Base-by-base conservation (phyloP, 208 protist genomes). In the Acanthamoeba lugdunensis region DNA sequence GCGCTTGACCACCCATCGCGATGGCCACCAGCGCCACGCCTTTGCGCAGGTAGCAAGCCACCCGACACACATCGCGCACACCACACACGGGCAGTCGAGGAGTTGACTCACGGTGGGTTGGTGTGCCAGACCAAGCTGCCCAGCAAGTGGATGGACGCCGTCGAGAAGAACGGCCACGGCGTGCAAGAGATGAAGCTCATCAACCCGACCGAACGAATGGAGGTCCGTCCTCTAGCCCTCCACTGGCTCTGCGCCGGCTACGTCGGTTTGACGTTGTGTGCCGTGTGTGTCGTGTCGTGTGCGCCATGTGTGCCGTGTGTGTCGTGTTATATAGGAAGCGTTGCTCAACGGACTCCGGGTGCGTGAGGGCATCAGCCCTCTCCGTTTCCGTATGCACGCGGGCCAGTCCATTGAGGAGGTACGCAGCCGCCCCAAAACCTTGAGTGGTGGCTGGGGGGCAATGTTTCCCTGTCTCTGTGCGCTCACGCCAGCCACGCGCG, bases 261-360 rank as follows among this genome's bases (percentile, higher is more conserved):
- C 48, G 11, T 11, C 48, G 48, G 48, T 14, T 50, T 50, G 48
- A 50, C 48, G 11, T 50, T 11, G 41, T 45, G 41, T 45, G 41
- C 7, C 4, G 41, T 2, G 1, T 4, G 41, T 45, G 41, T 50
- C 48, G 1, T 14, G 48, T 50, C 45, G 48, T 50, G 48, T 50
- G 41, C 4, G 41, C 41, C 41, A 4, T 1, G 48, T 14, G 11
- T 4, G 37, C 37, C 37, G 37, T 41, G 14, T 25, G n/a, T 9
- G 9, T n/a, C n/a, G n/a, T n/a, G n/a, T n/a, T n/a, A n/a, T 4
- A 25, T 9, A 95, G 33, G 94, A 95, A 58, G 37, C 85, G 11
- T 54, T 95, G 7, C 28, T 95, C 9, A 95, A 93, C 61, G 94
- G 79, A 23, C 41, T 95, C 0, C 21, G 94, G 25, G 92, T 93